Conservation (phyloP, 495 filamentous ascomycete genomes). For the Tuber microsphaerosporum region DNA sequence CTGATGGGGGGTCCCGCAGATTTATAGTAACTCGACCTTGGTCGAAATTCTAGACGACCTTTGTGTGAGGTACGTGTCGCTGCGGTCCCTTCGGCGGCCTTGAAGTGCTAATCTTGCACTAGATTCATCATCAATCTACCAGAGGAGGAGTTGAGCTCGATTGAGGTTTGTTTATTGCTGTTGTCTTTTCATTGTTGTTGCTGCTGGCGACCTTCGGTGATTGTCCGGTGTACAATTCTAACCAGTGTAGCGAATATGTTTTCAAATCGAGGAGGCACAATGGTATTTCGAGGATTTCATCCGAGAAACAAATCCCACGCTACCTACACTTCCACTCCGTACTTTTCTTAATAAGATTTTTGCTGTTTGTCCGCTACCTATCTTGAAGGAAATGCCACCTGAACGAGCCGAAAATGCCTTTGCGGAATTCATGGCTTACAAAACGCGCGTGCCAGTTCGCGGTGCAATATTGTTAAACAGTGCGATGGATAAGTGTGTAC, state of each 20-base stretch:
- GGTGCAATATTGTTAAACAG: slow-evolving; percentile 89
- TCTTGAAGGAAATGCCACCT: slow-evolving; percentile 52
- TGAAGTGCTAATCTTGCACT: neutral
- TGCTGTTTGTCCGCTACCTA: slow-evolving; percentile 70
- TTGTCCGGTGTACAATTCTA: neutral
- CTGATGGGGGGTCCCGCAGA: slow-evolving; percentile 28
- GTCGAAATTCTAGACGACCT: slow-evolving; percentile 39
- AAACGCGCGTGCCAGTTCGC: slow-evolving; percentile 84
- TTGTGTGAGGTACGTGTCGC: slow-evolving; percentile 36
- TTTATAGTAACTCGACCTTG: slow-evolving; percentile 39
- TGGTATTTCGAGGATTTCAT: slow-evolving; percentile 99
- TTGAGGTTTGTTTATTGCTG: slow-evolving; percentile 49
- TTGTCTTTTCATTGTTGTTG: neutral
- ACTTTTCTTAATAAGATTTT: slow-evolving; percentile 83
- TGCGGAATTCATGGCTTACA: slow-evolving; percentile 84
- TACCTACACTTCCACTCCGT: slow-evolving; percentile 76
- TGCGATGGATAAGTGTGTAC: slow-evolving; percentile 78
- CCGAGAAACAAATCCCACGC: slow-evolving; percentile 72
- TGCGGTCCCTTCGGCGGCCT: neutral
- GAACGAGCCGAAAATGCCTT: slow-evolving; percentile 76
- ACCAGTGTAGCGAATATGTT: slow-evolving; percentile 64
- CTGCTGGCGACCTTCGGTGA: neutral
- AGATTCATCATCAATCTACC: slow-evolving; percentile 92
- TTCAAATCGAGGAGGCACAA: slow-evolving; percentile 97
- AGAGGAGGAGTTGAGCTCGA: slow-evolving; percentile 74